A percentile compares a stretch with the other conserved stretches of the same genome.
Evolutionary conservation across 257 asterid species (phyloP).

Genomic region (Solanum gandarillasii): DNA sequence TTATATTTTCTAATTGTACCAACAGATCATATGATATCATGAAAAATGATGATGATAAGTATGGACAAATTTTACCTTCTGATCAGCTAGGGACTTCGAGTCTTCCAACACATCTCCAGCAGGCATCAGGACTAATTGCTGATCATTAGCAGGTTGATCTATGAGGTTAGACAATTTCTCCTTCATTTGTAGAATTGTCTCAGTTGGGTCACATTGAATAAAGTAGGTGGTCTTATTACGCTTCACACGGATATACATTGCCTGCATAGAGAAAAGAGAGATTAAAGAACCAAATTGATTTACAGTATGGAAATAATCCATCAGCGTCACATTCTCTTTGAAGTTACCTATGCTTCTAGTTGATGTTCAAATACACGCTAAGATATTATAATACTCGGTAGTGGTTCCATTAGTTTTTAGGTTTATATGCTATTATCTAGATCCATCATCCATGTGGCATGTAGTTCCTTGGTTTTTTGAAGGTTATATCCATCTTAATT

Average conservation of each 20-base stretch:
- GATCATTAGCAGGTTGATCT: constrained; percentile 68
- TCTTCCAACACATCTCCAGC: constrained; percentile 60
- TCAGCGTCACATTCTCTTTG: background rate
- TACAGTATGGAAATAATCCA: background rate
- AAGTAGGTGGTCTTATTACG: constrained; percentile 83
- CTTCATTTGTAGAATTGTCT: constrained; percentile 61
- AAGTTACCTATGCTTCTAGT: background rate
- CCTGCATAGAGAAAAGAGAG: constrained; percentile 27
- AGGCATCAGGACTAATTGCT: constrained; percentile 52
- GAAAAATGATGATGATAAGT: background rate
- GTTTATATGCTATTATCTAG: background rate
- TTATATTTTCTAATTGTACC: background rate
- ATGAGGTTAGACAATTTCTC: constrained; percentile 75
- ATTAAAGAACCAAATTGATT: background rate
- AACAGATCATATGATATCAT: background rate
- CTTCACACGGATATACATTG: constrained; percentile 85
- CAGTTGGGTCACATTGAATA: constrained; percentile 79
- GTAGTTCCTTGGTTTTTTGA: background rate
- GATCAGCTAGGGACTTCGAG: constrained; percentile 78
- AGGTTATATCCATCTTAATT: background rate
- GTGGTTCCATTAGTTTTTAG: background rate
- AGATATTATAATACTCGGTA: background rate
- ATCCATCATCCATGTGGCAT: background rate
- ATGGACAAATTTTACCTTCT: constrained; percentile 38
- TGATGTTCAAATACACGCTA: background rate